These are phyloP conservation scores for Arachnopeziza araneosa DNA, from an alignment of 2,329 filamentous ascomycete genomes.

Conservation along the genomic window DNA sequence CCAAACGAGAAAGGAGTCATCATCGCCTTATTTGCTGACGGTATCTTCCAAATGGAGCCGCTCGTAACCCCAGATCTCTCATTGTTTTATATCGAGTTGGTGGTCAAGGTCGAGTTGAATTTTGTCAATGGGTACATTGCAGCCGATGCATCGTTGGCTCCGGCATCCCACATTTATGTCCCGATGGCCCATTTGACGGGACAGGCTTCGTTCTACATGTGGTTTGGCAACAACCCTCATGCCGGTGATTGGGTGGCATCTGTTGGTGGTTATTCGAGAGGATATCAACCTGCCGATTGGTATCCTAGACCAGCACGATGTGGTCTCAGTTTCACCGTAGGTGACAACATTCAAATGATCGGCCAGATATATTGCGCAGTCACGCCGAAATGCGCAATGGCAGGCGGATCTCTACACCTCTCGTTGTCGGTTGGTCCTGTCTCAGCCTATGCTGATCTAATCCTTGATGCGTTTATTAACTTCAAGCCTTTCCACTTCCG, in stretches of 20 bases:
- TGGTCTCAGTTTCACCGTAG: conserved; percentile 34
- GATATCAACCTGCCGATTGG: conserved; percentile 30
- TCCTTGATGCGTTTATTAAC: conserved; percentile 1
- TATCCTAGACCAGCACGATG: conserved; percentile 35
- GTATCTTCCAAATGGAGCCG: conserved; percentile 1
- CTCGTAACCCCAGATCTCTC: not conserved
- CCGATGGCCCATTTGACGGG: conserved; percentile 1
- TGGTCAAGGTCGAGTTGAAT: conserved; percentile 2
- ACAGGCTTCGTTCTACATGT: conserved; percentile 1
- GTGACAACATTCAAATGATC: conserved; percentile 31
- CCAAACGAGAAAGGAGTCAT: conserved; percentile 1
- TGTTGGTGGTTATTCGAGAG: conserved; percentile 39
- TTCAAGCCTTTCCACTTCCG: conserved; percentile 5
- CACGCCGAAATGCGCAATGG: conserved; percentile 40
- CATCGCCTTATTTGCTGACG: conserved; percentile 1
- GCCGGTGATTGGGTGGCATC: conserved; percentile 3
- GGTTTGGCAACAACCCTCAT: conserved; percentile 1
- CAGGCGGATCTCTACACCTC: conserved; percentile 27
- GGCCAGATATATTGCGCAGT: conserved; percentile 42
- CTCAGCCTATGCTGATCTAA: not conserved
- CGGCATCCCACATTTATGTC: conserved; percentile 6
- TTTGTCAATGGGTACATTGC: conserved; percentile 4
- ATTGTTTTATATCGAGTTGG: conserved; percentile 3
- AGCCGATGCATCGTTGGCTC: conserved; percentile 1
- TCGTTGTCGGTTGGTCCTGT: not conserved